Conservation (phyloP, 441 rosid genomes). For the Biscutella laevigata region DNA sequence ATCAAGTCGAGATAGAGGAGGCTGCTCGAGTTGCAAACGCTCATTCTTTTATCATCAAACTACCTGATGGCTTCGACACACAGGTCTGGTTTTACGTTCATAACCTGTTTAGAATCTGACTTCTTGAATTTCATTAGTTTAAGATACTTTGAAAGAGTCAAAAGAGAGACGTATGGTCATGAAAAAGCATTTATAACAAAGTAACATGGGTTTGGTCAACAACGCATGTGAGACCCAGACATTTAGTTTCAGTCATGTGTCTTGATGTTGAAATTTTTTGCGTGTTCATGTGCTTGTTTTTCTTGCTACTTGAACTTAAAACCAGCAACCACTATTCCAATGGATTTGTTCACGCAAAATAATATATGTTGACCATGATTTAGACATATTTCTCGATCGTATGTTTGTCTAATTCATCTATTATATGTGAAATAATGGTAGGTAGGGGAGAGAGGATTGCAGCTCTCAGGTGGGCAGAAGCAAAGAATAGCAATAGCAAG, state of each 20-base stretch:
- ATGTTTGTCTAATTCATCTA: background rate
- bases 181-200: constrained; percentile 44
- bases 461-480: constrained; percentile 97
- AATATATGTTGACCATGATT: too few species aligned
- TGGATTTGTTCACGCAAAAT: background rate
- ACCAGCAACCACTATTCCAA: constrained; percentile 6
- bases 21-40: constrained; percentile 99
- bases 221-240: constrained; percentile 66
- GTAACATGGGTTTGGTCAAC: constrained; percentile 72
- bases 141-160: constrained; percentile 32
- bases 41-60: constrained; percentile 87
- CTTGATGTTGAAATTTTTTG: constrained; percentile 21
- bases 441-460: constrained; percentile 99
- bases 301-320: background rate
- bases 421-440: constrained; percentile 34
- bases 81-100: constrained; percentile 42
- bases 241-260: constrained; percentile 29
- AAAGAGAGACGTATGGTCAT: constrained; percentile 36
- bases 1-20: constrained; percentile 73
- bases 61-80: constrained; percentile 90
- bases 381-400: background rate
- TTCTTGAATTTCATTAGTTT: constrained; percentile 10
- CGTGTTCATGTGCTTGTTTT: constrained; percentile 16
- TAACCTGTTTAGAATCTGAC: background rate
- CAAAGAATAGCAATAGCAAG: constrained; percentile 96